These are phyloP conservation scores for Aspergillus jensenii DNA, from an alignment of 2,329 filamentous ascomycete species.

Conservation along the genomic window DNA sequence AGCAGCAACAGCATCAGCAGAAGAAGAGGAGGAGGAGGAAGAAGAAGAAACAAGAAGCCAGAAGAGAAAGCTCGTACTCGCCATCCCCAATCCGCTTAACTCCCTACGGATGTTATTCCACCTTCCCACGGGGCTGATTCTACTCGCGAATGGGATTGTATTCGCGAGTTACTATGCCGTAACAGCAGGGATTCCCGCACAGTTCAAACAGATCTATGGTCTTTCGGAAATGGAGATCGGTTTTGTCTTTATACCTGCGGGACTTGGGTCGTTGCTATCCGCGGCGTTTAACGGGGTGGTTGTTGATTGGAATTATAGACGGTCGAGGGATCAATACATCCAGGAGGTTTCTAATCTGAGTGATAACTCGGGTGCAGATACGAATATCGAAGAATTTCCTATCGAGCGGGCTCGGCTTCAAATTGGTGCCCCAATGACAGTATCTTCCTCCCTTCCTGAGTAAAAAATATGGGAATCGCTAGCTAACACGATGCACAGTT, in stretches of 20 bases:
- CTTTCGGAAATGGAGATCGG: constrained; percentile 43
- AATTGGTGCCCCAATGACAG: constrained; percentile 39
- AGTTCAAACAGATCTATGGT: constrained; percentile 38
- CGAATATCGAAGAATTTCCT: constrained; percentile 31
- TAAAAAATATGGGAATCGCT: neutral
- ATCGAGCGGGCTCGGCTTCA: constrained; percentile 46
- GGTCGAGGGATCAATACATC: constrained; percentile 25
- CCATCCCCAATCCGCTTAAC: constrained; percentile 40
- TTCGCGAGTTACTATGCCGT: constrained; percentile 46
- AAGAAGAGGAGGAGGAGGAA: neutral
- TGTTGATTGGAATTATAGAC: constrained; percentile 46
- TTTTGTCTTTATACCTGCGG: constrained; percentile 46
- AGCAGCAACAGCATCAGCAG: neutral
- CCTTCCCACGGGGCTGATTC: constrained; percentile 37
- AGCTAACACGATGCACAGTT: neutral
- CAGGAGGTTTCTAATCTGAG: neutral
- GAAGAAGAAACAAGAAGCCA: constrained; percentile 4
- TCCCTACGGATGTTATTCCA: constrained; percentile 35
- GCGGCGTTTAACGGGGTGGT: constrained; percentile 41
- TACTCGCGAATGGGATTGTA: constrained; percentile 39
- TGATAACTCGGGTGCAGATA: neutral
- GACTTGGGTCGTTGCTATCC: constrained; percentile 40
- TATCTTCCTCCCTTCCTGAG: neutral
- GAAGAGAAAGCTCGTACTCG: neutral
- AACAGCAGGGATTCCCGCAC: constrained; percentile 38